These are phyloP conservation scores for Plasmodium berghei DNA, from an alignment of 169 alveolate species.

Conservation along the genomic window DNA sequence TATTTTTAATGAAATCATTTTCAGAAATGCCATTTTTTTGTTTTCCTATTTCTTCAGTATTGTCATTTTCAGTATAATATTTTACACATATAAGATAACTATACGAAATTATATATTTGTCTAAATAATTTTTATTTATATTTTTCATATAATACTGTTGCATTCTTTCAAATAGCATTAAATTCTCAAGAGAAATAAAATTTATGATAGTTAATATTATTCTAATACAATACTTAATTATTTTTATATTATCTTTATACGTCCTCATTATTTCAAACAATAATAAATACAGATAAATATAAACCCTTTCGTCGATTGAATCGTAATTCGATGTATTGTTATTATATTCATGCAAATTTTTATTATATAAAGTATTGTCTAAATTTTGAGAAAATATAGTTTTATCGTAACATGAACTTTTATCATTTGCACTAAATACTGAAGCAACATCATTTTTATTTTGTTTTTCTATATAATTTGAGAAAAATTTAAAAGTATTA, in stretches of 20 bases:
- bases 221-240: constrained; percentile 63
- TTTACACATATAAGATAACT: constrained; percentile 66
- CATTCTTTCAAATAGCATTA: constrained; percentile 59
- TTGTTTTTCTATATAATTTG: constrained; percentile 15
- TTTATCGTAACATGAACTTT: background rate
- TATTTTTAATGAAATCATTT: constrained; percentile 19
- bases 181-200: constrained; percentile 68
- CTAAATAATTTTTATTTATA: constrained; percentile 11
- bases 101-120: constrained; percentile 68
- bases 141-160: constrained; percentile 47
- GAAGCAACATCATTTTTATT: background rate
- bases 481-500: constrained; percentile 32
- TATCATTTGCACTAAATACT: background rate
- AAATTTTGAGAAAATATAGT: background rate
- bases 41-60: constrained; percentile 1
- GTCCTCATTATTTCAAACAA: constrained; percentile 49
- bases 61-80: background rate
- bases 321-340: background rate
- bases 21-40: background rate
- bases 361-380: constrained; percentile 5
- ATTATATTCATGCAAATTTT: background rate
- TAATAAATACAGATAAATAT: constrained; percentile 65
- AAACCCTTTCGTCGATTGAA: constrained; percentile 24
- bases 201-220: constrained; percentile 37
- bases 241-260: constrained; percentile 64